A percentile compares a stretch with the other conserved stretches of the same genome.
Evolutionary conservation across 129 eudicot species (phyloP).

Genomic region (Logfia minima): DNA sequence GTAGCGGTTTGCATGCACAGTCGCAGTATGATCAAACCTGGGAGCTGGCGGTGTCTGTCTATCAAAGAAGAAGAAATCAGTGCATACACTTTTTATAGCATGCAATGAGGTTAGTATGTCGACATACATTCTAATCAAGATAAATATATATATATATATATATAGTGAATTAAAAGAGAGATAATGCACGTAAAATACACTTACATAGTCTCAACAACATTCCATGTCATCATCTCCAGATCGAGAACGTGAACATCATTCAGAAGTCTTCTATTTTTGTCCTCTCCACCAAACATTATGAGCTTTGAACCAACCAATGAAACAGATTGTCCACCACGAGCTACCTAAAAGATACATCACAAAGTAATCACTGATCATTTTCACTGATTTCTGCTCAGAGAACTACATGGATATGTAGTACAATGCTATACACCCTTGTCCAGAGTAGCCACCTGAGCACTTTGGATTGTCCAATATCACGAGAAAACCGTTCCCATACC

Average conservation of each 20-base stretch:
- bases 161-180: background rate
- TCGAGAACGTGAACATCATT: constrained; percentile 88
- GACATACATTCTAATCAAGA: constrained; percentile 14
- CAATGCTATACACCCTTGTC: background rate
- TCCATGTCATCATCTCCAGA: constrained; percentile 80
- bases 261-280: constrained; percentile 49
- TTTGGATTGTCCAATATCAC: constrained; percentile 15
- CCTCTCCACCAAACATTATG: constrained; percentile 98
- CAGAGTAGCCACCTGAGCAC: constrained; percentile 1
- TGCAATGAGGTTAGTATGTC: constrained; percentile 1
- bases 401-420: background rate
- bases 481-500: background rate
- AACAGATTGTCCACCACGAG: constrained; percentile 90
- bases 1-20: constrained; percentile 80
- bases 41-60: constrained; percentile 94
- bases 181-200: constrained; percentile 26
- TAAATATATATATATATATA: background rate
- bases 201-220: constrained; percentile 59
- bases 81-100: constrained; percentile 14
- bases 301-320: constrained; percentile 80
- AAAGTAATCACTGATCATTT: constrained; percentile 20
- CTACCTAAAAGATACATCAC: constrained; percentile 48
- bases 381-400: background rate
- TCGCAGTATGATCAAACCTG: constrained; percentile 88
- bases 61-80: constrained; percentile 43